Evolutionary conservation across 495 filamentous ascomycete species (phyloP).

Genomic region (Hypoxylon rickii): DNA sequence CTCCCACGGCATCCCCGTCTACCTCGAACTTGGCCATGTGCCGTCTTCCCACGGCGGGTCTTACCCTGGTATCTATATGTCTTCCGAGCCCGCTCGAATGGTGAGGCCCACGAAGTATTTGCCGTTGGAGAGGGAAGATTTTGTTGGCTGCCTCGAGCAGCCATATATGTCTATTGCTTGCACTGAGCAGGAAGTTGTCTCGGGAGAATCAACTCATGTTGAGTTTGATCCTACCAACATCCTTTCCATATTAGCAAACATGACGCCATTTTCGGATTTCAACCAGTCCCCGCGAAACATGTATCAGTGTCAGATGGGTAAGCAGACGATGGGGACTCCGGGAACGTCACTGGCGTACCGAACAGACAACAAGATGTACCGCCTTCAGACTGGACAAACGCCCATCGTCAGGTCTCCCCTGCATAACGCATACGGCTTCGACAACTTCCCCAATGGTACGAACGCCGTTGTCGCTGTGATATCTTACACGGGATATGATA

Average conservation of each 20-base stretch:
- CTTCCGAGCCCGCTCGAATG: slow-evolving; percentile 82
- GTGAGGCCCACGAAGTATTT: slow-evolving; percentile 91
- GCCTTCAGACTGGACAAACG: slow-evolving; percentile 92
- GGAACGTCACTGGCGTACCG: slow-evolving; percentile 83
- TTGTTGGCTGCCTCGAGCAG: slow-evolving; percentile 91
- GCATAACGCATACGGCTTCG: slow-evolving; percentile 93
- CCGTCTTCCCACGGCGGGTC: slow-evolving; percentile 85
- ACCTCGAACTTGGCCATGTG: slow-evolving; percentile 90
- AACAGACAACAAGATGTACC: slow-evolving; percentile 96
- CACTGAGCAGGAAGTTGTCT: slow-evolving; percentile 77
- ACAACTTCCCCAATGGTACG: slow-evolving; percentile 98
- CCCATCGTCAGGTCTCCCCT: slow-evolving; percentile 89
- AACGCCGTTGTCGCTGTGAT: slow-evolving; percentile 98
- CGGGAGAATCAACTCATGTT: slow-evolving; percentile 87
- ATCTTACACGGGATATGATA: slow-evolving; percentile 98
- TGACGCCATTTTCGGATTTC: slow-evolving; percentile 98
- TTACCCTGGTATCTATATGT: slow-evolving; percentile 95
- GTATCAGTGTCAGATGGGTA: slow-evolving; percentile 99
- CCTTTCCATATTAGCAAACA: slow-evolving; percentile 95
- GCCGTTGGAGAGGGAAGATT: slow-evolving; percentile 79
- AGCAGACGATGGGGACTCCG: slow-evolving; percentile 98
- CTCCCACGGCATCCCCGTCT: slow-evolving; percentile 76
- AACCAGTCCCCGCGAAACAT: slow-evolving; percentile 99
- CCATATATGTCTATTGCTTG: slow-evolving; percentile 98
- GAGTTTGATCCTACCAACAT: slow-evolving; percentile 96